Evolutionary conservation across 768 basidiomycete species (phyloP).

Genomic region (Kondoa subrosea): DNA sequence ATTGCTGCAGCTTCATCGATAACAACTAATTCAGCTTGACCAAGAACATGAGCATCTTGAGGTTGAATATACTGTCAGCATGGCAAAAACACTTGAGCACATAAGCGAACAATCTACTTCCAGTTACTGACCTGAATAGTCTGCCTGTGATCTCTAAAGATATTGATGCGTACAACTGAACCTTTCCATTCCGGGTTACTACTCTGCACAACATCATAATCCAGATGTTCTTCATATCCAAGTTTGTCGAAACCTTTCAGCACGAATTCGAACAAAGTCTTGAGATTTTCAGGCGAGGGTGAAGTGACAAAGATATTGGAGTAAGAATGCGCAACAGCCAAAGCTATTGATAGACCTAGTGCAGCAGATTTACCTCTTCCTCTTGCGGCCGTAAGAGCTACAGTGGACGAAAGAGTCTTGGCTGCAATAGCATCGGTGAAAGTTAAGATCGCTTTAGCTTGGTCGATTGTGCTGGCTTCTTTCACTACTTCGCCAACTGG

Average conservation of each 20-base stretch:
- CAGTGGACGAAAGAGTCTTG: constrained; percentile 82
- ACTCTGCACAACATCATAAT: constrained; percentile 92
- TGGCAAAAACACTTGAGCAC: background rate
- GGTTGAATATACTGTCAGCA: constrained; percentile 77
- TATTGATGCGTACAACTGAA: constrained; percentile 84
- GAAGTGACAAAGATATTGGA: constrained; percentile 96
- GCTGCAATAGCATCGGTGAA: constrained; percentile 78
- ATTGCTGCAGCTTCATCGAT: constrained; percentile 99
- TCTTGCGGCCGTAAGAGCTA: constrained; percentile 82
- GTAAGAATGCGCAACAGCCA: constrained; percentile 82
- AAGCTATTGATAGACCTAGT: constrained; percentile 82
- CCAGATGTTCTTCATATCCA: constrained; percentile 91
- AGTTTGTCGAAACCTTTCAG: constrained; percentile 90
- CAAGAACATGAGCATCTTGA: constrained; percentile 89
- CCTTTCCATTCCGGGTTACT: constrained; percentile 89
- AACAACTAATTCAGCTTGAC: constrained; percentile 90
- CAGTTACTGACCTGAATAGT: constrained; percentile 81
- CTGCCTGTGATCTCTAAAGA: constrained; percentile 83
- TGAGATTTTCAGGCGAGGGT: constrained; percentile 92
- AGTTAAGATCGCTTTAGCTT: constrained; percentile 77
- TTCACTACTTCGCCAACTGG: constrained; percentile 77
- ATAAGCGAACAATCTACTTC: background rate
- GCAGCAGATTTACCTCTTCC: constrained; percentile 95
- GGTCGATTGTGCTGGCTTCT: constrained; percentile 79
- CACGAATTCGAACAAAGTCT: constrained; percentile 91